Conservation (phyloP, 495 filamentous ascomycete species). For the Penicillium steckii region DNA sequence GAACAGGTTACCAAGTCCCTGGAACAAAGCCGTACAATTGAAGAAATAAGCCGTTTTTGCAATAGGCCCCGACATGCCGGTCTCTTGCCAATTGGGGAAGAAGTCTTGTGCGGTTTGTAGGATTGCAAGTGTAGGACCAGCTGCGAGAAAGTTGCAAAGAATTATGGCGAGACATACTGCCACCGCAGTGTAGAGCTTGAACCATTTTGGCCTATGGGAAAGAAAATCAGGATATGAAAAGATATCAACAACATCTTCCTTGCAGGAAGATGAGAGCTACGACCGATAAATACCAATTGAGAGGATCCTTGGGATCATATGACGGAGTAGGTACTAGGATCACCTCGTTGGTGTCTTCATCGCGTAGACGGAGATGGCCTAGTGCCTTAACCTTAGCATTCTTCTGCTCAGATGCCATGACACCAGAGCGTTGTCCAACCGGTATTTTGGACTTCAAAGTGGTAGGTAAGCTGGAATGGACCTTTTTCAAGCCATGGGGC, state of each 20-base stretch:
- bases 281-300: conserved; percentile 36
- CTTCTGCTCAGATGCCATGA: background rate
- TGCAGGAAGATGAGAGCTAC: too few species aligned
- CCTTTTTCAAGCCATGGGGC: background rate
- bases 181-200: conserved; percentile 48
- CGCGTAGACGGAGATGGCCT: conserved; percentile 47
- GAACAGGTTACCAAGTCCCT: conserved; percentile 51
- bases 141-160: conserved; percentile 55
- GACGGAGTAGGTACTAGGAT: conserved; percentile 29
- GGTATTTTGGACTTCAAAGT: background rate
- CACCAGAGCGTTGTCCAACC: background rate
- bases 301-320: conserved; percentile 29
- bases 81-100: conserved; percentile 19
- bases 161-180: conserved; percentile 52
- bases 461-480: background rate
- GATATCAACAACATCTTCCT: too few species aligned
- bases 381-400: conserved; percentile 20
- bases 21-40: conserved; percentile 47
- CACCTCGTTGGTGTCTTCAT: conserved; percentile 44
- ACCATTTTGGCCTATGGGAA: conserved; percentile 37
- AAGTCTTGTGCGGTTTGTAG: conserved; percentile 46
- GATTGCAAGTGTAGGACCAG: conserved; percentile 53
- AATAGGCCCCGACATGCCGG: conserved; percentile 35
- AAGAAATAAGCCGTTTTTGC: conserved; percentile 52
- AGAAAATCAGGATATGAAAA: background rate